Evolutionary conservation across 331 rosid species (phyloP).

Genomic region (Malus hybrid): DNA sequence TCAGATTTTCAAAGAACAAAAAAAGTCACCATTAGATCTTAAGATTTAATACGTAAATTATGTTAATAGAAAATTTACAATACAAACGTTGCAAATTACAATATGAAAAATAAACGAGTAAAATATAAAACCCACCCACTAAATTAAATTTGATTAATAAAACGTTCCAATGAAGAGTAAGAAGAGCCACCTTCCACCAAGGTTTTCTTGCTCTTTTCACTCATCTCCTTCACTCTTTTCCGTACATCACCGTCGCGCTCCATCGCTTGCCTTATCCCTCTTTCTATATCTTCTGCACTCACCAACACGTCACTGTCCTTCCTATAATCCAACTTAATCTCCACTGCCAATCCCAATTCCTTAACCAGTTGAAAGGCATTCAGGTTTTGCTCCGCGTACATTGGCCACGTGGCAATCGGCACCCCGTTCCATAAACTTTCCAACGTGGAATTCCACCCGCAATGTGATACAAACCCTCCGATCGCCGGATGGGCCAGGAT

Average conservation of each 20-base stretch:
- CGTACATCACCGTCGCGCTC: background rate
- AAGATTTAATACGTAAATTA: no score
- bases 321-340: slow-evolving; percentile 9
- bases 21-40: no score
- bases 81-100: no score
- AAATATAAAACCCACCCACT: no score
- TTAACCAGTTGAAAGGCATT: slow-evolving; percentile 16
- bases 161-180: background rate
- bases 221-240: background rate
- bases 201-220: background rate
- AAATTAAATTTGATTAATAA: background rate
- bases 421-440: slow-evolving; percentile 24
- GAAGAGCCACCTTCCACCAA: slow-evolving; percentile 9
- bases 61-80: no score
- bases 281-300: background rate
- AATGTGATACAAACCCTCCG: slow-evolving; percentile 29
- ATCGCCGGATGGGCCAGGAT: slow-evolving; percentile 15
- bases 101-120: no score
- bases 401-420: slow-evolving; percentile 27
- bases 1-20: no score
- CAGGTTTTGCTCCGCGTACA: slow-evolving; percentile 14
- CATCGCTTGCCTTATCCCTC: slow-evolving; percentile 7
- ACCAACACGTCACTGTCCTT: background rate
- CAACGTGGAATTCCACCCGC: slow-evolving; percentile 28
- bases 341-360: slow-evolving; percentile 17